Evolutionary conservation across 345 rosid genomes (phyloP).

Genomic region (Brassica rapa): DNA sequence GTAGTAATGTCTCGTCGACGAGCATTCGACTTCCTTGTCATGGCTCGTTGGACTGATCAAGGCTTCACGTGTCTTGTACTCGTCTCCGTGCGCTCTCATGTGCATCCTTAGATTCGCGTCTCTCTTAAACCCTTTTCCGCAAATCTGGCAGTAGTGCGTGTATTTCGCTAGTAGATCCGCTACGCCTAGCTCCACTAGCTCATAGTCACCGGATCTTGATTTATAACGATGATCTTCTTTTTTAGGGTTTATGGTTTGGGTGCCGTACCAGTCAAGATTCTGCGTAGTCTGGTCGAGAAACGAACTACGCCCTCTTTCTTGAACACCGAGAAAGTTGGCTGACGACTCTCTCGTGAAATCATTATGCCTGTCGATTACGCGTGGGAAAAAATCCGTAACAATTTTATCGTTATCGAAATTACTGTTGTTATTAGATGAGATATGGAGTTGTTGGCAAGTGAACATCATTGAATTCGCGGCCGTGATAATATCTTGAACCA

Average conservation of each 20-base stretch:
- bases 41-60: conserved; percentile 55
- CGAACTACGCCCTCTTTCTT: conserved; percentile 42
- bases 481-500: conserved; percentile 64
- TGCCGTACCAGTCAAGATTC: conserved; percentile 42
- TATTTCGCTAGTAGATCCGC: conserved; percentile 70
- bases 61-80: conserved; percentile 72
- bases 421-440: conserved; percentile 29
- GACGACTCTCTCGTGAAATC: conserved; percentile 21
- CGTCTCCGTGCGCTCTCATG: conserved; percentile 95
- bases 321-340: conserved; percentile 9
- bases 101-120: conserved; percentile 96
- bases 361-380: background rate
- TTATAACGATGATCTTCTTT: conserved; percentile 6
- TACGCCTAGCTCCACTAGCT: conserved; percentile 63
- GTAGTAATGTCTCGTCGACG: conserved; percentile 48
- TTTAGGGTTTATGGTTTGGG: conserved; percentile 25
- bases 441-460: conserved; percentile 62
- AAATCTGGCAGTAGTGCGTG: conserved; percentile 81
- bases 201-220: conserved; percentile 29
- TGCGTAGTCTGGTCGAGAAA: conserved; percentile 23
- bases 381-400: conserved; percentile 27
- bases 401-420: conserved; percentile 1
- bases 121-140: conserved; percentile 87
- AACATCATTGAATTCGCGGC: conserved; percentile 65
- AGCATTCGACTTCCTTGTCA: conserved; percentile 12